Evolutionary conservation across 768 basidiomycete genomes (phyloP).

Genomic region (Serendipita sp.): DNA sequence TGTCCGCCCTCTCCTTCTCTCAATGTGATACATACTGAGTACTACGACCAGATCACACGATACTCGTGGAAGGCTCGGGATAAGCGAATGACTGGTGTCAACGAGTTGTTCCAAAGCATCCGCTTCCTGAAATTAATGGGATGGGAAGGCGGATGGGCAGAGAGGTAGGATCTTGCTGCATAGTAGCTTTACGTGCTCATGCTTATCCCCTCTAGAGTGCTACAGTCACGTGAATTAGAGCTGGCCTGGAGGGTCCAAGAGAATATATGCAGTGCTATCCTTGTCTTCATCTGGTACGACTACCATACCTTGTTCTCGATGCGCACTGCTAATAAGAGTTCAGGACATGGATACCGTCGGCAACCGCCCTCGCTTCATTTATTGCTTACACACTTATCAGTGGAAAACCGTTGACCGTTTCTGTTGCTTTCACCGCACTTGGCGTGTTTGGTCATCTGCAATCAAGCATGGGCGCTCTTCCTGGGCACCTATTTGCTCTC

Average conservation of each 20-base stretch:
- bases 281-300: conserved; percentile 50
- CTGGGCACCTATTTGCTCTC: conserved; percentile 46
- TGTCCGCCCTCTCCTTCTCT: conserved; percentile 21
- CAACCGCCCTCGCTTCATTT: conserved; percentile 46
- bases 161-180: conserved; percentile 23
- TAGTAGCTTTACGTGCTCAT: background rate
- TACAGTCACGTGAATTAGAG: conserved; percentile 41
- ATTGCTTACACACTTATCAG: conserved; percentile 51
- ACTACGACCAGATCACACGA: conserved; percentile 31
- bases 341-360: conserved; percentile 61
- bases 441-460: conserved; percentile 61
- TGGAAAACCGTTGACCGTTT: conserved; percentile 49
- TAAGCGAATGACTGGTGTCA: conserved; percentile 49
- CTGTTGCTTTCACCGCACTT: conserved; percentile 67
- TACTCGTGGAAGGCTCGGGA: conserved; percentile 50
- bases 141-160: conserved; percentile 23
- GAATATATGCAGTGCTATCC: conserved; percentile 35
- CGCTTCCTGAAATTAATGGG: conserved; percentile 62
- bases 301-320: background rate
- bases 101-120: conserved; percentile 61
- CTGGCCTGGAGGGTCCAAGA: conserved; percentile 51
- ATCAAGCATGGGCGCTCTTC: conserved; percentile 46
- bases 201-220: conserved; percentile 32
- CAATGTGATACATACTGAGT: background rate
- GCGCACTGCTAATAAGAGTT: background rate